Conservation (phyloP, 495 filamentous ascomycete species). For the Podospora sp. region DNA sequence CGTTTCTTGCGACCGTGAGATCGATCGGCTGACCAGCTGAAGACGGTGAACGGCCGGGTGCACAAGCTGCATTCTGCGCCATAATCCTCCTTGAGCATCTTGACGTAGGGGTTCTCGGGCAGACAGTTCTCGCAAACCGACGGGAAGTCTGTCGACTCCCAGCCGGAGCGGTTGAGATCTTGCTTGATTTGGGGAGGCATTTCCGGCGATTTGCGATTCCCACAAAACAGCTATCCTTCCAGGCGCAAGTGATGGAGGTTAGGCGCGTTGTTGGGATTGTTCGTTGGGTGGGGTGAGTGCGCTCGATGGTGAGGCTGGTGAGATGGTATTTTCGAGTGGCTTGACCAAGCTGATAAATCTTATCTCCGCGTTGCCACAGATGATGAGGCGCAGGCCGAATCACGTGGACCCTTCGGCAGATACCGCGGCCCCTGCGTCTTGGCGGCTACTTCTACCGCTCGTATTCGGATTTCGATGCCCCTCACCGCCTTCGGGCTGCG, state of each 20-base stretch:
- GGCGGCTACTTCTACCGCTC: too few species aligned
- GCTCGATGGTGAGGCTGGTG: constrained; percentile 11
- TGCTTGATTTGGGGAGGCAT: constrained; percentile 81
- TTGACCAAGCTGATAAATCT: constrained; percentile 20
- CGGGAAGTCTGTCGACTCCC: constrained; percentile 87
- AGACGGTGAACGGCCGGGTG: constrained; percentile 94
- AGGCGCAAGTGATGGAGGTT: background rate
- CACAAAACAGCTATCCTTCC: background rate
- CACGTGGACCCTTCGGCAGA: background rate
- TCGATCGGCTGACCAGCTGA: constrained; percentile 88
- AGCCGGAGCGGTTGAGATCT: constrained; percentile 93
- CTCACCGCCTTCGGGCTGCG: constrained; percentile 15
- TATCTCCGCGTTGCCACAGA: constrained; percentile 6
- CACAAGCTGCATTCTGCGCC: constrained; percentile 84
- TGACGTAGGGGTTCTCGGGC: constrained; percentile 95
- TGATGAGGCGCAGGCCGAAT: background rate
- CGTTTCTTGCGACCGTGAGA: constrained; percentile 83
- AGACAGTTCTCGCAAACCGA: constrained; percentile 75
- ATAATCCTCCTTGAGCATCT: constrained; percentile 96
- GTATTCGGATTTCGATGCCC: constrained; percentile 11
- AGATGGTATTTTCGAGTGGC: constrained; percentile 16
- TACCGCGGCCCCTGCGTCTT: constrained; percentile 4
- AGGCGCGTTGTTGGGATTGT: background rate
- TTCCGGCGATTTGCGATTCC: background rate
- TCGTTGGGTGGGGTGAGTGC: constrained; percentile 5